phyloP scores from a whole-genome alignment of 805 yeast genomes.

The Sugiyamaella mastotermitis region DNA sequence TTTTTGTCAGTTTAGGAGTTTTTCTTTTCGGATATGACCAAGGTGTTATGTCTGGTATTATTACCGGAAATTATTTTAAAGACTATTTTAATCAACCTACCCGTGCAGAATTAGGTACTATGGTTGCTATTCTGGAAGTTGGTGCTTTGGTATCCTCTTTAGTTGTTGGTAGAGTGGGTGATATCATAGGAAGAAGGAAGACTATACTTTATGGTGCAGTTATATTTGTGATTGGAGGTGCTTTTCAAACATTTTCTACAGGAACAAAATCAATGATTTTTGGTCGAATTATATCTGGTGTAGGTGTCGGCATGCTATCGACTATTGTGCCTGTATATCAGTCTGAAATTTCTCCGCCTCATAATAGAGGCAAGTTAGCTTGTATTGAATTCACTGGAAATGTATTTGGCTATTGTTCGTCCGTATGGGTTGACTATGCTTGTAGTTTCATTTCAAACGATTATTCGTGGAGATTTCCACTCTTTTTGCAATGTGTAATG shows the following conservation, averaged over 20 bases:
- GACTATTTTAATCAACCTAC: constrained; percentile 67
- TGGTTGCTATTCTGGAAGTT: constrained; percentile 82
- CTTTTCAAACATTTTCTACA: constrained; percentile 74
- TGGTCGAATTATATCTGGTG: constrained; percentile 70
- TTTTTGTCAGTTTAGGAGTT: constrained; percentile 42
- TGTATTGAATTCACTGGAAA: constrained; percentile 88
- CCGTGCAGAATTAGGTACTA: constrained; percentile 70
- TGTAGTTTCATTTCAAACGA: constrained; percentile 60
- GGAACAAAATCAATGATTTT: constrained; percentile 66
- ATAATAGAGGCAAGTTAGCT: constrained; percentile 77
- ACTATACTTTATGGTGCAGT: constrained; percentile 79
- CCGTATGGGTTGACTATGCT: constrained; percentile 83
- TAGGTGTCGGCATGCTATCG: constrained; percentile 82
- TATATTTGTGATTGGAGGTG: constrained; percentile 78
- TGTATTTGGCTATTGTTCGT: constrained; percentile 69
- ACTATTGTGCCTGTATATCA: constrained; percentile 86
- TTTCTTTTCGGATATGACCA: constrained; percentile 73
- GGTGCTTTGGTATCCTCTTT: constrained; percentile 82
- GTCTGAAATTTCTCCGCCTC: constrained; percentile 82
- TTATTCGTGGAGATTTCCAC: constrained; percentile 72
- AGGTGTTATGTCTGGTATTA: constrained; percentile 70
- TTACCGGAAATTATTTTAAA: constrained; percentile 65
- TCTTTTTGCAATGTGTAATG: constrained; percentile 68
- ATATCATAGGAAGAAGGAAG: constrained; percentile 68
- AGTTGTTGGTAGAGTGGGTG: constrained; percentile 72